Evolutionary conservation across 169 alveolate species (phyloP), one percentile per base, ranked within the genome.

Genomic region (Plasmodium gallinaceum): DNA sequence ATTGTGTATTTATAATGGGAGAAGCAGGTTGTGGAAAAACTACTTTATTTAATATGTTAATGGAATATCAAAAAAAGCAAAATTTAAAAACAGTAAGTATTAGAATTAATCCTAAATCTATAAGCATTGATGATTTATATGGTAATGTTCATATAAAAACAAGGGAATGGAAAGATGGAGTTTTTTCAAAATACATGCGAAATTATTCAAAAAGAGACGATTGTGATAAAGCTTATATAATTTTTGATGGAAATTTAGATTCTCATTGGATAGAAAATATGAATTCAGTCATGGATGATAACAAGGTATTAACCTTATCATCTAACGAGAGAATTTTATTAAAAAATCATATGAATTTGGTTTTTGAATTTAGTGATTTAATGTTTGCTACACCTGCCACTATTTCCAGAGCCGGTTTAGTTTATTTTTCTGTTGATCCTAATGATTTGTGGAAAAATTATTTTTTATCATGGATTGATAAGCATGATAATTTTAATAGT

Each of bases 301-400:
- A 98, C 92, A 97, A 97, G 94, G 96, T 98, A 90, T 90, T 98
- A 48, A 98, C 99, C 22, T 92, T 98, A 58, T 98, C 99, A 0
- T 96, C 95, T 88, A 98, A 98, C 87, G 99, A 98, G 74, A 96
- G 99, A 69, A 98, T 98, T 62, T 97, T 97, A 18, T 94, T 98
- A 78, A 97, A 97, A 91, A 98, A 97, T 74, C 98, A 97, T 92
- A 98, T 98, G 99, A 97, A 98, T 94, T 93, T 97, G 96, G 93
- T 98, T 90, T 98, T 98, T 94, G 99, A 98, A 94, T 97, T 98
- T 83, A 96, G 99, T 72, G 99, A 98, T 93, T 95, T 98, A 88
- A 95, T 96, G 93, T 98, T 95, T 93, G 99, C 99, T 52, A 96
- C 99, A 16, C 98, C 98, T n/a, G 99, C 99, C 64, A 98, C 99